Conservation (phyloP, 352 stramenopile genomes). For the Hyaloperonospora arabidopsidis region DNA sequence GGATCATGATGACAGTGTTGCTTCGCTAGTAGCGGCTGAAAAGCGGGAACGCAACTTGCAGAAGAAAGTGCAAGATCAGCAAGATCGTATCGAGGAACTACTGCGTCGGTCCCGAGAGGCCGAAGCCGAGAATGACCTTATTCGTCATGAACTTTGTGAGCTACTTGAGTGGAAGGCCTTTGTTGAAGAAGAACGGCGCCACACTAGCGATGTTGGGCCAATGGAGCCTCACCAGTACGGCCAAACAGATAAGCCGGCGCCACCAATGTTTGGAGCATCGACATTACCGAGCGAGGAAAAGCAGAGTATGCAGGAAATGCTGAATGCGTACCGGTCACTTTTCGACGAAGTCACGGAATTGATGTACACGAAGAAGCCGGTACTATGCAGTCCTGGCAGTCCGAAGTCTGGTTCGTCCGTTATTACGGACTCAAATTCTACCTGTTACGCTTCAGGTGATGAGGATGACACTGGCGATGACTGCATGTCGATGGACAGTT, state of each 20-base stretch:
- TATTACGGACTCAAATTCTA: slow-evolving; percentile 53
- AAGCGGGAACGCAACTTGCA: slow-evolving; percentile 35
- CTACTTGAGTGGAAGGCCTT: slow-evolving; percentile 69
- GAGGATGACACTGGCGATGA: slow-evolving; percentile 36
- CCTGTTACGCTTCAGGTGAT: slow-evolving; percentile 52
- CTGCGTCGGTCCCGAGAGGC: slow-evolving; percentile 35
- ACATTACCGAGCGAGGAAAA: slow-evolving; percentile 30
- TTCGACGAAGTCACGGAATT: slow-evolving; percentile 54
- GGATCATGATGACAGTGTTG: slow-evolving; percentile 21
- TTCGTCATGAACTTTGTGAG: slow-evolving; percentile 60
- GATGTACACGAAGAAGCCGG: slow-evolving; percentile 44
- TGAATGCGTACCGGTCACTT: slow-evolving; percentile 63
- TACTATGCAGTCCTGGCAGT: slow-evolving; percentile 38
- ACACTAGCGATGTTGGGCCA: slow-evolving; percentile 26
- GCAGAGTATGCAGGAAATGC: slow-evolving; percentile 46
- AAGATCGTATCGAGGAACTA: slow-evolving; percentile 25
- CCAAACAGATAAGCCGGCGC: slow-evolving; percentile 18
- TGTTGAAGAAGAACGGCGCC: slow-evolving; percentile 38
- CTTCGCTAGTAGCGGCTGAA: slow-evolving; percentile 17
- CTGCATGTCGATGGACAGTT: slow-evolving; percentile 27
- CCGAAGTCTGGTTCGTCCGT: slow-evolving; percentile 58
- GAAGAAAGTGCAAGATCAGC: slow-evolving; percentile 39
- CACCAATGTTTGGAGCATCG: slow-evolving; percentile 17
- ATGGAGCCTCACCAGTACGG: slow-evolving; percentile 16
- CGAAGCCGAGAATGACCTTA: slow-evolving; percentile 59